Percentiles rank a stretch among this genome's conserved stretches.
Evolutionary conservation across 2,329 filamentous ascomycete genomes (phyloP).

Genomic region (Beauveria caledonica): DNA sequence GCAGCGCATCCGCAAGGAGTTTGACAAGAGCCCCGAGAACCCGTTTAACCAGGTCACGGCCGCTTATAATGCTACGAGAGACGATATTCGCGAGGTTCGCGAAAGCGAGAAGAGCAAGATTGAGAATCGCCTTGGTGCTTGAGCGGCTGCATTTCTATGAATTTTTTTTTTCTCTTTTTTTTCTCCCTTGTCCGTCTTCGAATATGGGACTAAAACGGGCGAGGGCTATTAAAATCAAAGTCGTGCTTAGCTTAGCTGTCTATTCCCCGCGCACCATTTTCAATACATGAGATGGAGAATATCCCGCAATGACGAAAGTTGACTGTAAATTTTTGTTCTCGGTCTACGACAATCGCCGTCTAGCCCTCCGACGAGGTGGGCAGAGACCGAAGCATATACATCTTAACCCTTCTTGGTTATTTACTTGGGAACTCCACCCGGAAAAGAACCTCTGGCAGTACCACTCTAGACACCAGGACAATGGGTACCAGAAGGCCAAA

Average conservation of each 20-base stretch:
- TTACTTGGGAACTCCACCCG: too few relatives aligned
- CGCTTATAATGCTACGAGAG: slow-evolving; percentile 67
- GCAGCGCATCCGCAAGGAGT: slow-evolving; percentile 80
- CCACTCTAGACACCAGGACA: too few relatives aligned
- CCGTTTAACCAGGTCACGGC: slow-evolving; percentile 83
- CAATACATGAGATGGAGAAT: neutral
- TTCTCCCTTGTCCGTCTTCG: too few relatives aligned
- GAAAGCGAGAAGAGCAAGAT: slow-evolving; percentile 63
- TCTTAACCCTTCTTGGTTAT: too few relatives aligned
- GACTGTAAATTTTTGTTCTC: neutral
- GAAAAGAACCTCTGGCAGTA: too few relatives aligned
- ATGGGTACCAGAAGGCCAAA: too few relatives aligned
- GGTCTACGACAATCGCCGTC: slow-evolving; percentile 8
- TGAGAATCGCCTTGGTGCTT: slow-evolving; percentile 55
- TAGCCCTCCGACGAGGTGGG: neutral
- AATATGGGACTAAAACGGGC: neutral
- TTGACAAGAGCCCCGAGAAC: slow-evolving; percentile 90
- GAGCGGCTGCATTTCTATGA: neutral
- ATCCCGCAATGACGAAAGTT: neutral
- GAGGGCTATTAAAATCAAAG: neutral
- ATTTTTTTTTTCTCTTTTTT: neutral
- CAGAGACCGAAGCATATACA: too few relatives aligned
- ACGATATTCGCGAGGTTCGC: slow-evolving; percentile 62
- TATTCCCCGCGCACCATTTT: neutral
- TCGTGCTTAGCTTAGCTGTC: neutral